A percentile compares a stretch with the other conserved stretches of the same genome.
These are phyloP conservation scores for Candida sakaeoensis DNA, from an alignment of 805 yeast species.

Conservation along the genomic window DNA sequence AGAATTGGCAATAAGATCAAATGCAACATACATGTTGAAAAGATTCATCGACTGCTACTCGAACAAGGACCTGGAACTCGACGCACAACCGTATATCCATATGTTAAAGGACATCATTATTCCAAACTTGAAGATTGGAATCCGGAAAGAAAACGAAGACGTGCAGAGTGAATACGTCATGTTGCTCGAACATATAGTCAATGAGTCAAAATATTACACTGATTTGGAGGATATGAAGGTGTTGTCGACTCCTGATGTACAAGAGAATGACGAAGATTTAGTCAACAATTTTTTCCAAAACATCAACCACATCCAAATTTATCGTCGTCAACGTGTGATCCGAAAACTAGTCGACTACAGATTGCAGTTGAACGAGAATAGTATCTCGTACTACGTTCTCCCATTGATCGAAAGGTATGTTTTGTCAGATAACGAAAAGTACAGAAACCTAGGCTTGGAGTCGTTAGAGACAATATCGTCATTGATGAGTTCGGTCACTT, in stretches of 20 bases:
- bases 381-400: conserved; percentile 73
- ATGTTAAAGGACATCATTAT: conserved; percentile 53
- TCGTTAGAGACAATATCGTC: conserved; percentile 59
- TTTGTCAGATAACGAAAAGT: conserved; percentile 51
- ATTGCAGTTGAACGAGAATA: conserved; percentile 44
- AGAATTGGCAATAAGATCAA: conserved; percentile 77
- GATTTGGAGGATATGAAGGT: conserved; percentile 66
- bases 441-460: conserved; percentile 61
- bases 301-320: conserved; percentile 77
- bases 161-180: conserved; percentile 70
- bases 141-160: conserved; percentile 55
- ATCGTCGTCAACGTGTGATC: conserved; percentile 82
- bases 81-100: conserved; percentile 26
- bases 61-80: conserved; percentile 17
- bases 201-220: conserved; percentile 31
- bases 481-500: conserved; percentile 56
- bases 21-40: conserved; percentile 61
- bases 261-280: conserved; percentile 73
- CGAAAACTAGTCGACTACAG: conserved; percentile 55
- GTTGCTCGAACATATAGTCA: conserved; percentile 61
- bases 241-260: conserved; percentile 38
- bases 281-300: conserved; percentile 61
- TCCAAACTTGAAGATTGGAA: conserved; percentile 64
- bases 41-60: conserved; percentile 61
- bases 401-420: conserved; percentile 86